Conservation (phyloP, 2,329 filamentous ascomycete species). For the Aspergillus neotritici region DNA sequence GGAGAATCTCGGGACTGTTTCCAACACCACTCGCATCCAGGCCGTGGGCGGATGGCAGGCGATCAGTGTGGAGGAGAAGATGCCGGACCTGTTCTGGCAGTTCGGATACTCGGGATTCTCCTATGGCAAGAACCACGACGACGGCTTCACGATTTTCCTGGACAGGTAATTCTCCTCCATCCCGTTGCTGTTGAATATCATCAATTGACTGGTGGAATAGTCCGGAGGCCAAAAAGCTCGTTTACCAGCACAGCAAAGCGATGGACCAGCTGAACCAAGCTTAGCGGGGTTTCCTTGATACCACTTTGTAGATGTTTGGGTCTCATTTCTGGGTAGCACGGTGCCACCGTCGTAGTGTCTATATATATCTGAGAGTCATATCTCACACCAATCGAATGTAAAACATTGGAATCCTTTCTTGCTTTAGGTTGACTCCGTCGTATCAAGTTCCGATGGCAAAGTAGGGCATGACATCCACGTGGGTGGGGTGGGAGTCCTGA, state of each 20-base stretch:
- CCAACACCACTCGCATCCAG: slow-evolving; percentile 10
- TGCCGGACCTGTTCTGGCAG: slow-evolving; percentile 13
- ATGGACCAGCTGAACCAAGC: slow-evolving; percentile 7
- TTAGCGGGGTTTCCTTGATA: too few relatives aligned
- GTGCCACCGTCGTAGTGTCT: too few relatives aligned
- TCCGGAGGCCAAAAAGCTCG: slow-evolving; percentile 9
- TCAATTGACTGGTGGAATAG: background rate
- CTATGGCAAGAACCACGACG: slow-evolving; percentile 11
- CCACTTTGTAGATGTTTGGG: too few relatives aligned
- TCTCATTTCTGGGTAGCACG: too few relatives aligned
- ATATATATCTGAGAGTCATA: too few relatives aligned
- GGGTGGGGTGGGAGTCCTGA: too few relatives aligned
- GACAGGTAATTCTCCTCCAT: slow-evolving; percentile 5
- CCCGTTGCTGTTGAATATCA: background rate
- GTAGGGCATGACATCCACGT: too few relatives aligned
- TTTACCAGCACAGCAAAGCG: slow-evolving; percentile 8
- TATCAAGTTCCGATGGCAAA: too few relatives aligned
- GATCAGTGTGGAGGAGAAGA: slow-evolving; percentile 11
- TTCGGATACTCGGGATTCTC: slow-evolving; percentile 10
- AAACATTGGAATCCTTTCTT: too few relatives aligned
- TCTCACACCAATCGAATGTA: too few relatives aligned
- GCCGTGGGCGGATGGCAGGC: slow-evolving; percentile 12
- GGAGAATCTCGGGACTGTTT: slow-evolving; percentile 6
- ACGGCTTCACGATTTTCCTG: slow-evolving; percentile 12
- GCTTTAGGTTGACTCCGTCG: too few relatives aligned